Conservation (phyloP, 23 red algal species). For the Cyanidioschyzon merolae region DNA sequence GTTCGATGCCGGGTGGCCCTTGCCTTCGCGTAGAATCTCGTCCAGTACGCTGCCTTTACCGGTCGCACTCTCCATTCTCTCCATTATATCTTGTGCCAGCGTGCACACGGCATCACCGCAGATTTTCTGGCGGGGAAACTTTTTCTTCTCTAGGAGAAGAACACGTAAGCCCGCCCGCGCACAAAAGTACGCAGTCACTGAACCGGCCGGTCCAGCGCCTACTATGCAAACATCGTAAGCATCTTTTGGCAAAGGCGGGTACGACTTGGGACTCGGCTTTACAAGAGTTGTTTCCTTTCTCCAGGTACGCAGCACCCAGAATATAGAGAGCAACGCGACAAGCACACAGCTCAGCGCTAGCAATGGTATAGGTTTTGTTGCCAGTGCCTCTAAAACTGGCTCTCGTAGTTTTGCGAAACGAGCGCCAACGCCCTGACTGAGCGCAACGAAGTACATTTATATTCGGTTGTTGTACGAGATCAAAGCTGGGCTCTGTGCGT, state of each 20-base stretch:
- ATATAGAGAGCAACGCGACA: no score
- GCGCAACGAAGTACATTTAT: no score
- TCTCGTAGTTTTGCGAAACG: no score
- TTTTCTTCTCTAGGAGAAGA: constrained; percentile 26
- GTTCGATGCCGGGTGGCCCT: constrained; percentile 20
- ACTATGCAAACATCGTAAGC: constrained; percentile 8
- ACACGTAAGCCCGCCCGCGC: constrained; percentile 12
- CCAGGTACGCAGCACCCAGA: no score
- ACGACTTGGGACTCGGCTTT: not conserved
- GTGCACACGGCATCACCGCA: constrained; percentile 29
- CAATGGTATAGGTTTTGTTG: no score
- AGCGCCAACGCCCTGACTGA: no score
- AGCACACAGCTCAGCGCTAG: no score
- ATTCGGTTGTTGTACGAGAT: no score
- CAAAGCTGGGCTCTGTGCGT: no score
- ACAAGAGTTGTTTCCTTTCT: no score
- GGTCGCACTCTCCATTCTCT: constrained; percentile 19
- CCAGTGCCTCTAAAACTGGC: no score
- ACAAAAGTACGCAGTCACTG: constrained; percentile 23
- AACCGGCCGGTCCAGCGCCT: constrained; percentile 20
- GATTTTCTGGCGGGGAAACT: constrained; percentile 24
- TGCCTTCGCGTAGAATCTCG: constrained; percentile 21
- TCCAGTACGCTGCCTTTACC: constrained; percentile 22
- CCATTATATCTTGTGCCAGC: constrained; percentile 27
- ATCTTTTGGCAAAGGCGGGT: not conserved